Base-by-base conservation (phyloP, 2,329 filamentous ascomycete genomes). In the Ophioceras dolichostomum region DNA sequence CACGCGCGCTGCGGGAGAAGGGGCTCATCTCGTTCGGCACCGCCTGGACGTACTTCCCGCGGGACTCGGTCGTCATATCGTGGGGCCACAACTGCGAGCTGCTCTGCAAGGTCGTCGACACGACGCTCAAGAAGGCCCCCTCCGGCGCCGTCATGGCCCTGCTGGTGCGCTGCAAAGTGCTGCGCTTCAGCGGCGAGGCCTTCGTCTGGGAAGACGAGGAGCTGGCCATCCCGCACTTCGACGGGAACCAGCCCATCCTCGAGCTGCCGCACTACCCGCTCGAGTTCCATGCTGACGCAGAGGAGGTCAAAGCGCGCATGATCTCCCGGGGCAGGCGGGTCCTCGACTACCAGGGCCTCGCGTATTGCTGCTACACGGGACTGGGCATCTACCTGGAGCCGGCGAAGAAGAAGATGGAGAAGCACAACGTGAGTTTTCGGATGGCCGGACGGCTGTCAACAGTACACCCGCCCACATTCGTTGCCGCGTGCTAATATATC, bases 1-100 rank as follows among this genome's bases (percentile, higher is more conserved):
- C 55, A 10, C 50, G 51, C 5, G 50, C 56, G 18, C 50, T 68
- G 5, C 50, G 54, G 27, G 47, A 49, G 2, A 56, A 52, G 20
- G 54, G 55, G 0, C 55, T 68, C 12, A 56, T 64, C 27, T 57
- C 57, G 27, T 67, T 58, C 46, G 51, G 54, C 22, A 51, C 57
- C 0, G 59, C 58, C 17, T 69, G 66, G 65, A 58, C 62, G 0
- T 57, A 60, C 28, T 67, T 66, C 45, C 60, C 63, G 8, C 52
- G 51, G 10, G 51, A 51, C 16, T 56, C 56, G 1, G 53, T 56
- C 21, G 46, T 64, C 30, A 62, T 65, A 44, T 59, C 52, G 40
- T 56, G 50, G 39, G 55, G 51, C 10, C 42, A 54, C 31, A 61
- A 64, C 45, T 55, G 58, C 20, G 62, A 67, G 43, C 51, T 61